phyloP scores from a whole-genome alignment of 768 basidiomycete genomes.

The Trametes villosa region DNA sequence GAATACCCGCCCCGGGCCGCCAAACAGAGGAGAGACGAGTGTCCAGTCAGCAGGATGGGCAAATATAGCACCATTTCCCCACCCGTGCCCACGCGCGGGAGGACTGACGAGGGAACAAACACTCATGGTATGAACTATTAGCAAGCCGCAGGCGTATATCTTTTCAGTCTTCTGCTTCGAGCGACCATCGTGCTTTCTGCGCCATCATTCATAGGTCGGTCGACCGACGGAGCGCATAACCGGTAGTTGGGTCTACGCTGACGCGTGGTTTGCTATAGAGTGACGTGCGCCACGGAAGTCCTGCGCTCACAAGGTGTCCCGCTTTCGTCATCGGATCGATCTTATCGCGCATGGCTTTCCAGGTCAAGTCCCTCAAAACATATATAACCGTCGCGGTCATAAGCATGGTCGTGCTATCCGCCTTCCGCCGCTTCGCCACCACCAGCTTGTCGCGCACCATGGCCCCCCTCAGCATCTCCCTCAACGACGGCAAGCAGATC shows the following conservation, averaged over 20 bases:
- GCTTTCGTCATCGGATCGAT: constrained; percentile 15
- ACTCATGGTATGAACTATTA: background rate
- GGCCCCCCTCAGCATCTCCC: constrained; percentile 33
- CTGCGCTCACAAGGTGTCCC: background rate
- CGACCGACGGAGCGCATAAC: background rate
- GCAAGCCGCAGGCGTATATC: background rate
- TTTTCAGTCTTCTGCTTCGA: background rate
- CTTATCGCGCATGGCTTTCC: constrained; percentile 13
- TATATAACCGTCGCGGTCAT: constrained; percentile 22
- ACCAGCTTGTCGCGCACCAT: constrained; percentile 18
- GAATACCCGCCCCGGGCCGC: no score
- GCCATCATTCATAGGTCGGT: background rate
- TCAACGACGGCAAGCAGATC: constrained; percentile 43
- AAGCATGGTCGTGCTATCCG: constrained; percentile 17
- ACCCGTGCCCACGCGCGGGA: background rate
- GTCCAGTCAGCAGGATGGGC: no score
- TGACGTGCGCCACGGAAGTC: background rate
- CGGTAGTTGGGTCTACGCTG: background rate
- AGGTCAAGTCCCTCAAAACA: constrained; percentile 17
- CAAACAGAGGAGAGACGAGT: no score
- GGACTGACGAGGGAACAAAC: no score
- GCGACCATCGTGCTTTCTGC: background rate
- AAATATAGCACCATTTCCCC: background rate
- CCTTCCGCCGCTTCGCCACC: constrained; percentile 18
- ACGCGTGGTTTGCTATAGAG: background rate